These are phyloP conservation scores for Cyberlindnera subsufficiens DNA, from an alignment of 805 yeast species.

Conservation along the genomic window DNA sequence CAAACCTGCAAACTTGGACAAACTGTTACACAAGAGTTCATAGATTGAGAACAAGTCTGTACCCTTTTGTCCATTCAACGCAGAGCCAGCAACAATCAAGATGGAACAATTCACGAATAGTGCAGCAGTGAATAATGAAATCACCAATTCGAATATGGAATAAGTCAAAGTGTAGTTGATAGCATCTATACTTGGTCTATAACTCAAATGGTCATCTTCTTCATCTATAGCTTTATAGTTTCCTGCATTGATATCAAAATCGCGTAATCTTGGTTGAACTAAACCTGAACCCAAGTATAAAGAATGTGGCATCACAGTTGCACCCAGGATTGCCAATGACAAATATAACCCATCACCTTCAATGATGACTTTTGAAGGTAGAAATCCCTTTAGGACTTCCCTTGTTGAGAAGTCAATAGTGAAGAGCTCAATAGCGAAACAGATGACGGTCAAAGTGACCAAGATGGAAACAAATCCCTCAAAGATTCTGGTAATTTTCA, in stretches of 20 bases:
- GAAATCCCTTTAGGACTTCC: conserved; percentile 65
- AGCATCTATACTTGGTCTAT: conserved; percentile 78
- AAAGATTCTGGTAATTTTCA: conserved; percentile 69
- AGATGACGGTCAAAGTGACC: conserved; percentile 76
- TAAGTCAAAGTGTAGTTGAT: conserved; percentile 75
- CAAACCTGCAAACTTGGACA: conserved; percentile 77
- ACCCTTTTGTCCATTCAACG: conserved; percentile 45
- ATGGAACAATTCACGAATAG: conserved; percentile 87
- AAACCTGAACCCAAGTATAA: conserved; percentile 83
- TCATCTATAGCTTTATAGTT: conserved; percentile 34
- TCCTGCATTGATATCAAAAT: conserved; percentile 68
- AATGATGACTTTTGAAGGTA: conserved; percentile 45
- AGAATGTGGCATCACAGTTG: conserved; percentile 95
- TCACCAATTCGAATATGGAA: conserved; percentile 75
- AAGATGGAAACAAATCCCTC: conserved; percentile 76
- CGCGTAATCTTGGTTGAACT: conserved; percentile 79
- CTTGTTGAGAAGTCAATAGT: conserved; percentile 55
- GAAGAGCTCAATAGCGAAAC: conserved; percentile 74
- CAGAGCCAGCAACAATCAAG: conserved; percentile 88
- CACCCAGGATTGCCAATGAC: conserved; percentile 84
- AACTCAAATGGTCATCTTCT: conserved; percentile 34
- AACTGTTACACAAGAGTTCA: conserved; percentile 49
- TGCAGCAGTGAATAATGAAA: conserved; percentile 85
- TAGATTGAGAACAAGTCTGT: conserved; percentile 80
- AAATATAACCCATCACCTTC: conserved; percentile 67